Evolutionary conservation across 495 filamentous ascomycete species (phyloP).

Genomic region (Friedmanniomyces endolithicus): DNA sequence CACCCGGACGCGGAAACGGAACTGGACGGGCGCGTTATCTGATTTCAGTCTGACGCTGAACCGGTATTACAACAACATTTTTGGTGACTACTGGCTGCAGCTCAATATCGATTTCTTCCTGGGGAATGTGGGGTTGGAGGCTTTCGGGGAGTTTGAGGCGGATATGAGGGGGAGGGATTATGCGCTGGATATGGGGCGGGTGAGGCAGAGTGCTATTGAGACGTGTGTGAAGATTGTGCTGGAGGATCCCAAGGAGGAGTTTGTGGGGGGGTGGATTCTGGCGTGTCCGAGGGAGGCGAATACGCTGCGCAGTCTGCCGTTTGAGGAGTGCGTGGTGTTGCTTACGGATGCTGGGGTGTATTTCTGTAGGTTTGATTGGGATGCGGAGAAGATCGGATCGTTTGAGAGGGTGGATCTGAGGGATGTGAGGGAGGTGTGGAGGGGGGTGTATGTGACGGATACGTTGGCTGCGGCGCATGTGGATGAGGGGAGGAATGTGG

Average conservation of each 20-base stretch:
- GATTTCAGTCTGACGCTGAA: conserved; percentile 82
- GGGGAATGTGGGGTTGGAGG: conserved; percentile 66
- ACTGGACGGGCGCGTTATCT: conserved; percentile 85
- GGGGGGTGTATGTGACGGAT: conserved; percentile 81
- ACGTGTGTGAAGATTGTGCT: conserved; percentile 71
- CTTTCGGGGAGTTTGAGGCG: conserved; percentile 84
- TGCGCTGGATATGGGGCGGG: conserved; percentile 65
- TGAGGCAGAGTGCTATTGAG: conserved; percentile 82
- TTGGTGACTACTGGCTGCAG: conserved; percentile 93
- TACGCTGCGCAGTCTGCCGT: conserved; percentile 50
- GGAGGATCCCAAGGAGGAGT: conserved; percentile 67
- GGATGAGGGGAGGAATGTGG: conserved; percentile 69
- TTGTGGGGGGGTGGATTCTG: conserved; percentile 76
- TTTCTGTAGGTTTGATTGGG: conserved; percentile 82
- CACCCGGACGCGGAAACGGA: conserved; percentile 76
- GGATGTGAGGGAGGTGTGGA: conserved; percentile 54
- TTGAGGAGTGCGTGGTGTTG: conserved; percentile 75
- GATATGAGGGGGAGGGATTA: conserved; percentile 81
- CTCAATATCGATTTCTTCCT: conserved; percentile 89
- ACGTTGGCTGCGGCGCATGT: conserved; percentile 60
- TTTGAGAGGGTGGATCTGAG: conserved; percentile 78
- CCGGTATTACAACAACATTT: conserved; percentile 62
- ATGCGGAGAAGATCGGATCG: conserved; percentile 75
- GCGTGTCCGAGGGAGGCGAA: conserved; percentile 54
- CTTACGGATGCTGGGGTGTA: conserved; percentile 78